phyloP scores from a whole-genome alignment of 257 asterid species.

The Plectranthus barbatus region DNA sequence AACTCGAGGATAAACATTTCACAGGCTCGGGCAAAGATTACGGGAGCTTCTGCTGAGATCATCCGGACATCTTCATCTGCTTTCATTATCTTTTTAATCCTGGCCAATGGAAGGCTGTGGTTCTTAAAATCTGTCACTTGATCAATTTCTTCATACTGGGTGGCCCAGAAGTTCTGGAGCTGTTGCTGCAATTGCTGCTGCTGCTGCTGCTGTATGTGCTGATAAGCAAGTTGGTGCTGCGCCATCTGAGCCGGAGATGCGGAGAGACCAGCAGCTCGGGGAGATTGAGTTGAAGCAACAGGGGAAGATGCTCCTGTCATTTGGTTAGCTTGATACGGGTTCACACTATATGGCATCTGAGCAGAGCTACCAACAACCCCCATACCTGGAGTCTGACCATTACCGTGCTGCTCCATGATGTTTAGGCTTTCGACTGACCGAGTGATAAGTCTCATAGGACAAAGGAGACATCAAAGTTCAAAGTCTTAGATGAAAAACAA shows the following conservation, averaged over 20 bases:
- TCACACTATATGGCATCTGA: constrained; percentile 56
- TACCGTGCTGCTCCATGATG: constrained; percentile 85
- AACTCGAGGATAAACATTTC: constrained; percentile 98
- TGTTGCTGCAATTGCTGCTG: constrained; percentile 88
- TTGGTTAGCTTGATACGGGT: constrained; percentile 67
- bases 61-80: constrained; percentile 92
- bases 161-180: constrained; percentile 78
- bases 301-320: constrained; percentile 53
- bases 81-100: constrained; percentile 96
- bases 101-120: constrained; percentile 89
- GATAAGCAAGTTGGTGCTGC: constrained; percentile 90
- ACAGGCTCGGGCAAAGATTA: constrained; percentile 88
- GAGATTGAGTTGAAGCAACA: constrained; percentile 50
- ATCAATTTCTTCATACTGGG: constrained; percentile 71
- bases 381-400: constrained; percentile 70
- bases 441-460: background rate
- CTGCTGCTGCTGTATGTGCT: constrained; percentile 92
- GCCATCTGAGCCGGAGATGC: constrained; percentile 78
- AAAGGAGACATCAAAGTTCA: background rate
- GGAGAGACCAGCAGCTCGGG: constrained; percentile 63
- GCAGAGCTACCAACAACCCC: constrained; percentile 56
- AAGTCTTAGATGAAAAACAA: background rate
- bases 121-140: constrained; percentile 82
- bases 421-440: constrained; percentile 12
- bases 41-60: constrained; percentile 98